Percentiles rank a stretch among this genome's conserved stretches.
phyloP scores from a whole-genome alignment of 257 asterid genomes.

The Primulina eburnea region DNA sequence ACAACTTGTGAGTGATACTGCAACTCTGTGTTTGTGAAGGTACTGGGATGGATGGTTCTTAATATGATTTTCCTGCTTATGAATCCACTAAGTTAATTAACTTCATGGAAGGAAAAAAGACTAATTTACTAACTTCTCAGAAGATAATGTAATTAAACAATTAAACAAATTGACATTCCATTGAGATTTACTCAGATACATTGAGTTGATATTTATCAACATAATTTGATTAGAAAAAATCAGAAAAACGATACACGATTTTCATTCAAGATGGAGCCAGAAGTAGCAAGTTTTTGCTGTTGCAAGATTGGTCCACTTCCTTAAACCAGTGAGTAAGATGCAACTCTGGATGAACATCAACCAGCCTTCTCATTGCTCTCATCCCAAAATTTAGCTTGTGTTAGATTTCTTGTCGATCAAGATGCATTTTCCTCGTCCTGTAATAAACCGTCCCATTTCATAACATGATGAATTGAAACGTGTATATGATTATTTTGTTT shows the following conservation, averaged over 20 bases:
- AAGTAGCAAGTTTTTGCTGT: constrained; percentile 7
- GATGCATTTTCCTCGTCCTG: background rate
- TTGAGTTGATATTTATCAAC: background rate
- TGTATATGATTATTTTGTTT: background rate
- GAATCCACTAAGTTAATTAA: no score
- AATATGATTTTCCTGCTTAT: background rate
- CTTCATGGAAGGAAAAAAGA: background rate
- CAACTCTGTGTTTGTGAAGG: no score
- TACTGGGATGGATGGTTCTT: background rate
- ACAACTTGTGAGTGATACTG: no score
- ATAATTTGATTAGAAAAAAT: constrained; percentile 8
- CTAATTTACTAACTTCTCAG: background rate
- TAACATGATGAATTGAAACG: constrained; percentile 7
- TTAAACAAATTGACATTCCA: background rate
- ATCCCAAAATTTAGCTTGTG: background rate
- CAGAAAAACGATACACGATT: constrained; percentile 7
- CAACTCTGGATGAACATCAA: background rate
- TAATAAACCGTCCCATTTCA: constrained; percentile 2
- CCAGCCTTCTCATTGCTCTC: constrained; percentile 15
- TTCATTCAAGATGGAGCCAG: constrained; percentile 22
- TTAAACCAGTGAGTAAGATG: constrained; percentile 6
- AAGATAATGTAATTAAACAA: background rate
- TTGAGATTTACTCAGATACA: background rate
- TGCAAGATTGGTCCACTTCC: constrained; percentile 9
- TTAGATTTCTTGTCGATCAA: background rate